Conservation (phyloP, 208 protist species). For the Lotmaria passim region DNA sequence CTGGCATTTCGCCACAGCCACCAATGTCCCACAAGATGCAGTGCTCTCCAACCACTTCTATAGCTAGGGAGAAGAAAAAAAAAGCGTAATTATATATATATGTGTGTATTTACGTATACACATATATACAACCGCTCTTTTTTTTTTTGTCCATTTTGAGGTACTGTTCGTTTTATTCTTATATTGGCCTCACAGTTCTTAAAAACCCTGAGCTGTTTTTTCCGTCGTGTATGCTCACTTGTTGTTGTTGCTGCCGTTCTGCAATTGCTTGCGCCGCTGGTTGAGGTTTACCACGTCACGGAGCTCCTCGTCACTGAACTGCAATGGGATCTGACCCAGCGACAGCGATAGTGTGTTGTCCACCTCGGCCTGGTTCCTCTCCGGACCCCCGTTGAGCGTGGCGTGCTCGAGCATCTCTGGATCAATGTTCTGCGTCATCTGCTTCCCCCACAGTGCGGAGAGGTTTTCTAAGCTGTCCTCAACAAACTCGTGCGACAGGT, state of each 20-base stretch:
- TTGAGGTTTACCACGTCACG: conserved; percentile 37
- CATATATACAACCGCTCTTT: too few relatives aligned
- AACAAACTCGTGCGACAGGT: conserved; percentile 77
- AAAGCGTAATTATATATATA: too few relatives aligned
- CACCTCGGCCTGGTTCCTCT: conserved; percentile 28
- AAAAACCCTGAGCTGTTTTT: too few relatives aligned
- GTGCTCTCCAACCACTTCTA: too few relatives aligned
- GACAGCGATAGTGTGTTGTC: conserved; percentile 40
- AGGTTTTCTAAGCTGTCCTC: conserved; percentile 87
- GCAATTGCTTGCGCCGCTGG: conserved; percentile 9
- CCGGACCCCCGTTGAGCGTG: conserved; percentile 28
- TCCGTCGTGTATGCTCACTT: not conserved
- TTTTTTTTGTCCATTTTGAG: too few relatives aligned
- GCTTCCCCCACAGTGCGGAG: conserved; percentile 65
- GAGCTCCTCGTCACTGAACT: conserved; percentile 54
- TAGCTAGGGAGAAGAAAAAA: too few relatives aligned
- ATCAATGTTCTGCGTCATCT: conserved; percentile 61
- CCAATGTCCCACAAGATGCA: too few relatives aligned
- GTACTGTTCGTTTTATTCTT: too few relatives aligned
- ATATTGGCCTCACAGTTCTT: too few relatives aligned
- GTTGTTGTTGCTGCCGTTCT: not conserved
- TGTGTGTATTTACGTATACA: too few relatives aligned
- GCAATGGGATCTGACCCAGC: conserved; percentile 51
- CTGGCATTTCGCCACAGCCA: too few relatives aligned
- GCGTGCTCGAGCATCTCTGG: conserved; percentile 45